Base-by-base conservation (phyloP, 2,329 filamentous ascomycete species). In the Colletotrichum sp. region DNA sequence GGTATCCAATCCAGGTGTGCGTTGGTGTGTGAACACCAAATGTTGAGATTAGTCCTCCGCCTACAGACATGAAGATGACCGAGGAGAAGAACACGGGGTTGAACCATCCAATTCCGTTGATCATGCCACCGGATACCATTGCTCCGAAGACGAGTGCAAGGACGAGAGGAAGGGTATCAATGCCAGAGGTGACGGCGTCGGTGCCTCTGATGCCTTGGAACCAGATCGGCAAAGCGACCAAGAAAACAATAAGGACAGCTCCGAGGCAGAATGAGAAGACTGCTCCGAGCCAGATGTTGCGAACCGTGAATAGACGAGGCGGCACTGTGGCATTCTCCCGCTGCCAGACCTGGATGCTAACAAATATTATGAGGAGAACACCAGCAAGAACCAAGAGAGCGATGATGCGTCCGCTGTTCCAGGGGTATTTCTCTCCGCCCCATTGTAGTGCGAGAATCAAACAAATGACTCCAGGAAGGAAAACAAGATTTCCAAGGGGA, bases 371-470 rank as follows among this genome's bases (percentile, higher is more conserved):
- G 52, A 83, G 79, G n/a, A 83, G 77, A 5, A 83, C 76, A 26
- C 58, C 75, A 48, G 79, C 80, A 16, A 80, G 64, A 34, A 81
- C 78, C 36, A 84, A 79, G 6, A 84, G 78, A 9, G 78, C 82
- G 52, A 84, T 80, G 68, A 90, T 84, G 26, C 81, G 83, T 13
- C 85, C 81, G 81, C 84, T 85, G 71, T 80, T 83, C 90, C 90
- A 92, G 4, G 89, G 65, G 70, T 89, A 88, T 30, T 87, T 81
- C 26, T 86, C 83, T 13, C 91, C 90, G 13, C 89, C 91, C 87
- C 88, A 92, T 79, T 91, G 87, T 43, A 92, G 83, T 13, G 89
- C 90, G 5, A 92, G 84, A 15, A 92, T 82, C 16, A 91, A 83
- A 76, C 86, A 89, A 75, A 91, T 81, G 62, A 91, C 84, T 32